Percentiles rank a stretch among this genome's conserved stretches.
Conservation (phyloP, 495 filamentous ascomycete genomes). For the Pseudoneurospora amorphoporcata region DNA sequence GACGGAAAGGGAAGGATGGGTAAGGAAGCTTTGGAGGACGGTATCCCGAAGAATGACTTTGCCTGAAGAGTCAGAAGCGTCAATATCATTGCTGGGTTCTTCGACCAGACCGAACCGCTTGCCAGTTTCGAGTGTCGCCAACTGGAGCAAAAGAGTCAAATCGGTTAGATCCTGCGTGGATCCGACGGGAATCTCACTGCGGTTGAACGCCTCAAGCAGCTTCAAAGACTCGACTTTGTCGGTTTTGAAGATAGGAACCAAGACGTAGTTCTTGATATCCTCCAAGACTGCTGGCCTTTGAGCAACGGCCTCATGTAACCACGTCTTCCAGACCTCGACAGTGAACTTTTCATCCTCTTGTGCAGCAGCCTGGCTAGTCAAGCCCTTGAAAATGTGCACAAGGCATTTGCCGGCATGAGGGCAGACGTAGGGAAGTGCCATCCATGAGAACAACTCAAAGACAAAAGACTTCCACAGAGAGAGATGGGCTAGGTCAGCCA, state of each 20-base stretch:
- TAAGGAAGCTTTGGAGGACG: slow-evolving; percentile 45
- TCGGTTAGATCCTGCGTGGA: slow-evolving; percentile 38
- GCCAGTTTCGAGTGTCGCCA: slow-evolving; percentile 62
- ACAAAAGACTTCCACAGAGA: slow-evolving; percentile 35
- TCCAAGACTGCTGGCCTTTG: slow-evolving; percentile 47
- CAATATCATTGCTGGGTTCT: slow-evolving; percentile 48
- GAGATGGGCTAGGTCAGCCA: slow-evolving; percentile 8
- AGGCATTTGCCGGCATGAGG: slow-evolving; percentile 56
- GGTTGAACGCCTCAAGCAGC: slow-evolving; percentile 44
- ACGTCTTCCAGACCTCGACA: slow-evolving; percentile 36
- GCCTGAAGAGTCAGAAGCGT: slow-evolving; percentile 4
- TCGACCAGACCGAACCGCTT: slow-evolving; percentile 70
- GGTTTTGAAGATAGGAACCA: slow-evolving; percentile 57
- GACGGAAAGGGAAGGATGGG: slow-evolving; percentile 49
- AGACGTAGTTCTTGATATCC: slow-evolving; percentile 60
- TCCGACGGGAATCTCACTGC: slow-evolving; percentile 26
- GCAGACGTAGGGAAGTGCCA: slow-evolving; percentile 50
- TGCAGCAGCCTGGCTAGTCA: slow-evolving; percentile 13
- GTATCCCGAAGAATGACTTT: slow-evolving; percentile 30
- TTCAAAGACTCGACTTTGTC: slow-evolving; percentile 41
- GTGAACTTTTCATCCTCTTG: slow-evolving; percentile 17
- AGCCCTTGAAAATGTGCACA: slow-evolving; percentile 42
- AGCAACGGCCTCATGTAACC: slow-evolving; percentile 36
- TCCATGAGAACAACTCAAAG: slow-evolving; percentile 47
- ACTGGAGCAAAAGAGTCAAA: slow-evolving; percentile 45